A percentile compares a stretch with the other conserved stretches of the same genome.
Conservation (phyloP, 2,329 filamentous ascomycete species). For the Fusarium nurragi region DNA sequence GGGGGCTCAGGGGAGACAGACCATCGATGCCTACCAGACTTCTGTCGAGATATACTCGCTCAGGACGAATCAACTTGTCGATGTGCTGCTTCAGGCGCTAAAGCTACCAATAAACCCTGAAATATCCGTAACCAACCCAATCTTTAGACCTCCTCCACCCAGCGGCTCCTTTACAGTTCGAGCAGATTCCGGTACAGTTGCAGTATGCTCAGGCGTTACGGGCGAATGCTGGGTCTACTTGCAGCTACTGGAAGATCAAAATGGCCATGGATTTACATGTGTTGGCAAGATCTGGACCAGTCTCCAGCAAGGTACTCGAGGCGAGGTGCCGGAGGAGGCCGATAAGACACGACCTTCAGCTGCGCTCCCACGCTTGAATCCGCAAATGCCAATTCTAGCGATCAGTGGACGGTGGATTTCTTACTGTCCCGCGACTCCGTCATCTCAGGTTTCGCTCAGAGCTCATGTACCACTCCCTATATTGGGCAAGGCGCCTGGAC, state of each 20-base stretch:
- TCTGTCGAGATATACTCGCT: constrained; percentile 90
- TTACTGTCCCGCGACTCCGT: constrained; percentile 77
- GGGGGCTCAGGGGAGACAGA: constrained; percentile 48
- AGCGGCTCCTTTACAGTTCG: constrained; percentile 78
- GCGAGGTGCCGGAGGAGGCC: constrained; percentile 58
- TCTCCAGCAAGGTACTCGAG: constrained; percentile 69
- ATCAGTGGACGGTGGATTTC: constrained; percentile 80
- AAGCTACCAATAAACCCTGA: constrained; percentile 66
- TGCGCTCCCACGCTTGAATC: constrained; percentile 53
- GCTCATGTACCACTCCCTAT: constrained; percentile 69
- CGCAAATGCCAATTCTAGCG: constrained; percentile 72
- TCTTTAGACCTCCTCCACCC: constrained; percentile 75
- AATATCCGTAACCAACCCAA: constrained; percentile 66
- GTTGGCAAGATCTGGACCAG: constrained; percentile 93
- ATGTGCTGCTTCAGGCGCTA: constrained; percentile 77
- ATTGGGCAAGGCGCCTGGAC: constrained; percentile 64
- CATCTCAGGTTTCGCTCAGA: constrained; percentile 74
- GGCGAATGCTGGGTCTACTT: constrained; percentile 87
- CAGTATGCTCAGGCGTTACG: constrained; percentile 81
- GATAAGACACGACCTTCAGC: constrained; percentile 52
- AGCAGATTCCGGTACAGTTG: constrained; percentile 75
- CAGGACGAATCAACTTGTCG: constrained; percentile 74
- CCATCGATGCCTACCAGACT: constrained; percentile 78
- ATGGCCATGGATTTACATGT: constrained; percentile 66
- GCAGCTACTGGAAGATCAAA: constrained; percentile 56